Evolutionary conservation across 2,329 filamentous ascomycete genomes (phyloP).

Genomic region (Remersonia thermophila): DNA sequence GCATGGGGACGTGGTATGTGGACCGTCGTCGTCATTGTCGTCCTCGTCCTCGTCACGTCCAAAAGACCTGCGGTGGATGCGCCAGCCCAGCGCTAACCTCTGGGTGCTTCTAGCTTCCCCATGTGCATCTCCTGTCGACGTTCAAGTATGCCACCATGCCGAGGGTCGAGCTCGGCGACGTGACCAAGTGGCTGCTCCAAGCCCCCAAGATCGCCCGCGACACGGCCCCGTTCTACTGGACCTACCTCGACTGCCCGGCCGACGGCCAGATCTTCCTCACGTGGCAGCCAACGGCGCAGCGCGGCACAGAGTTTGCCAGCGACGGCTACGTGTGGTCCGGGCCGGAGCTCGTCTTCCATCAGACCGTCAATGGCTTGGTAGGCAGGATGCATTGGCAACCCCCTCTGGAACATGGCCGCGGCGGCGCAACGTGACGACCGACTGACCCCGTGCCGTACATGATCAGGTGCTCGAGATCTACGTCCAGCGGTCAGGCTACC

Average conservation of each 20-base stretch:
- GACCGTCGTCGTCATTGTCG: too few relatives aligned
- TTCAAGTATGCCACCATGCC: constrained; percentile 66
- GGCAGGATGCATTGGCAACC: too few relatives aligned
- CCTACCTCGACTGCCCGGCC: constrained; percentile 68
- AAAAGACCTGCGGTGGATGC: too few relatives aligned
- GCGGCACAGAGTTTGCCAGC: constrained; percentile 66
- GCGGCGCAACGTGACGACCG: too few relatives aligned
- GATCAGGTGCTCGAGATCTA: constrained; percentile 79
- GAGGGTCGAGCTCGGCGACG: constrained; percentile 60
- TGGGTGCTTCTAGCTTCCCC: constrained; percentile 49
- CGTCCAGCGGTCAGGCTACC: constrained; percentile 69
- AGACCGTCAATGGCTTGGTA: constrained; percentile 52
- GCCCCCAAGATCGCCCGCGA: constrained; percentile 80
- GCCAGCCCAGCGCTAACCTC: constrained; percentile 1
- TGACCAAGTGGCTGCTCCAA: constrained; percentile 70
- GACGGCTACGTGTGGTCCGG: constrained; percentile 91
- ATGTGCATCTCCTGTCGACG: constrained; percentile 81
- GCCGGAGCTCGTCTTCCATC: constrained; percentile 62
- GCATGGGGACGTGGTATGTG: constrained; percentile 22
- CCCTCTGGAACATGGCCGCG: too few relatives aligned
- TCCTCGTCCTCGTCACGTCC: neutral
- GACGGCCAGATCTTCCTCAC: constrained; percentile 75
- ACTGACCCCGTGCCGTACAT: too few relatives aligned
- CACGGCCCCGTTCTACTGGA: constrained; percentile 82
- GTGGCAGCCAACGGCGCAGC: constrained; percentile 70